Conservation (phyloP, 2,329 filamentous ascomycete genomes). For the Fusarium setosum region DNA sequence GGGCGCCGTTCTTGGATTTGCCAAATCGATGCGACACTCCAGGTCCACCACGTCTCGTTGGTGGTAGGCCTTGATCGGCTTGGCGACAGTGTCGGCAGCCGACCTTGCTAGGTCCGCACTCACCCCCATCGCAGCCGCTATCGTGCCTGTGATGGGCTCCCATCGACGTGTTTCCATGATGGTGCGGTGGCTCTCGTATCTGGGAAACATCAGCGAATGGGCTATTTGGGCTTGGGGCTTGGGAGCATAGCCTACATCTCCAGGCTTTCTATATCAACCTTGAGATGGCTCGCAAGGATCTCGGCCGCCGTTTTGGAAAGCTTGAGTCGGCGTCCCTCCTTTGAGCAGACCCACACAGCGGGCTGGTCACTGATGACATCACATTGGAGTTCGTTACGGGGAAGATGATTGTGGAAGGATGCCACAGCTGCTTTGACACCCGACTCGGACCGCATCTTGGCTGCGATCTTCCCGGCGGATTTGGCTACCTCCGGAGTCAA, state of each 20-base stretch:
- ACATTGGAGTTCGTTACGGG: neutral
- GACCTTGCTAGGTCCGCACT: neutral
- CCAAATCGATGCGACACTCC: neutral
- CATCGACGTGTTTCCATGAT: neutral
- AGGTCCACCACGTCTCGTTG: neutral
- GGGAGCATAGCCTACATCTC: neutral
- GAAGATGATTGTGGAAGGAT: slow-evolving; percentile 59
- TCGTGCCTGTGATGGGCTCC: neutral
- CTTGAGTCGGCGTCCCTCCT: neutral
- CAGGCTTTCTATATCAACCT: neutral
- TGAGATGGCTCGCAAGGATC: neutral
- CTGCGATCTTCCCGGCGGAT: slow-evolving; percentile 66
- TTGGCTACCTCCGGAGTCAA: slow-evolving; percentile 67
- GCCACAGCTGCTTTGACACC: slow-evolving; percentile 71
- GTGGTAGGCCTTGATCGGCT: neutral
- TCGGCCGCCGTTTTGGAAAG: neutral
- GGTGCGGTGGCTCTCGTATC: neutral
- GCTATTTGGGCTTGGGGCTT: too few relatives aligned
- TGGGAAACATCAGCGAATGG: neutral
- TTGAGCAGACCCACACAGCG: neutral
- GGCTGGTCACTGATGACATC: neutral
- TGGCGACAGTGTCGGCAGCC: neutral
- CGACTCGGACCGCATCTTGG: slow-evolving; percentile 71
- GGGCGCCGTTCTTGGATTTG: neutral
- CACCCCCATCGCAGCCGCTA: neutral